Conservation (phyloP, 2,329 filamentous ascomycete species). For the Tolypocladium inflatum region DNA sequence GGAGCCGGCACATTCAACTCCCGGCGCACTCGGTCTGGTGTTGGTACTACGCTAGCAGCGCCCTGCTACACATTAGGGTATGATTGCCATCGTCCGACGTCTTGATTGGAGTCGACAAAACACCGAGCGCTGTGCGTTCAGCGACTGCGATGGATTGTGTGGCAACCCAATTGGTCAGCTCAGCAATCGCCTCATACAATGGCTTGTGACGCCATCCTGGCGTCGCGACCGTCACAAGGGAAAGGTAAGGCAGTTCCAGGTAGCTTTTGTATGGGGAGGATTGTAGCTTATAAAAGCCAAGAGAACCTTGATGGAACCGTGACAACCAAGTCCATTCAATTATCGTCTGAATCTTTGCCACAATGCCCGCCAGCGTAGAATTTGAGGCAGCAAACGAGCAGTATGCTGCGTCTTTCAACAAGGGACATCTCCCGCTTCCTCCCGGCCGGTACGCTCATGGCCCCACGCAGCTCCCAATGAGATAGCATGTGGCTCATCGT, state of each 20-base stretch:
- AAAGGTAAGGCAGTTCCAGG: not conserved
- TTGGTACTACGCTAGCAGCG: not conserved
- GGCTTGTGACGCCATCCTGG: not conserved
- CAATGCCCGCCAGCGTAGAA: constrained; percentile 12
- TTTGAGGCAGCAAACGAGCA: constrained; percentile 29
- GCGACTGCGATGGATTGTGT: not conserved
- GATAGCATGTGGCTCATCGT: not conserved
- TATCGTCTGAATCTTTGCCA: not conserved
- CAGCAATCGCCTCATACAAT: not conserved
- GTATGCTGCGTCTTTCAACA: constrained; percentile 56
- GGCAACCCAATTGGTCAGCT: not conserved
- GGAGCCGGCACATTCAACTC: not conserved
- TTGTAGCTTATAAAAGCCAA: not conserved
- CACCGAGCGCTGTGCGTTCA: too few species aligned
- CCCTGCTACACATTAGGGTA: not conserved
- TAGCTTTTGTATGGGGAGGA: not conserved
- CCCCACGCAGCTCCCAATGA: not conserved
- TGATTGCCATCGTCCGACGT: not conserved
- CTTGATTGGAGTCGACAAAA: not conserved
- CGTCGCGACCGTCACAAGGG: not conserved
- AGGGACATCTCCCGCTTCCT: constrained; percentile 57
- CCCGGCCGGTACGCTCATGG: constrained; percentile 37
- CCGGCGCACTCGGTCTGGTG: not conserved
- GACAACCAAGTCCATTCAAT: not conserved
- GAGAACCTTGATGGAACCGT: not conserved